Evolutionary conservation across 2,329 filamentous ascomycete genomes (phyloP).

Genomic region (Lithohypha guttulata): DNA sequence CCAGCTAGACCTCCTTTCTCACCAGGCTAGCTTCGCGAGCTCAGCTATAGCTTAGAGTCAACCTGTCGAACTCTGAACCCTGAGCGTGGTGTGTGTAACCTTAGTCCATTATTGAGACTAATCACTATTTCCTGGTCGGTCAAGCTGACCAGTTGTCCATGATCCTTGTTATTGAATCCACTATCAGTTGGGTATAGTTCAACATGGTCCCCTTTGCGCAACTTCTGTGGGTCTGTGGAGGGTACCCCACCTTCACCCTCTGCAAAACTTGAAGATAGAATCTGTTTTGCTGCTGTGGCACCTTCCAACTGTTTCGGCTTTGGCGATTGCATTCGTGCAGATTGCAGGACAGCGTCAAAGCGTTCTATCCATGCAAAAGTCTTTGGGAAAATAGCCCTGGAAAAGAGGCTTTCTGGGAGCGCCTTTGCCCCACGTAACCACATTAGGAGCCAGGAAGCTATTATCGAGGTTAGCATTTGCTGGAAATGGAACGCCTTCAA

Average conservation of each 20-base stretch:
- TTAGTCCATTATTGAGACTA: slow-evolving; percentile 39
- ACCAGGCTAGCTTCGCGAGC: too few relatives aligned
- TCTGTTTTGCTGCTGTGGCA: slow-evolving; percentile 40
- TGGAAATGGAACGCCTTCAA: background rate
- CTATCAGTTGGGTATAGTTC: slow-evolving; percentile 53
- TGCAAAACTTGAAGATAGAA: slow-evolving; percentile 38
- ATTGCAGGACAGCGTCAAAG: slow-evolving; percentile 43
- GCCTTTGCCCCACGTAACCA: slow-evolving; percentile 51
- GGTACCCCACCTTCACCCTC: slow-evolving; percentile 39
- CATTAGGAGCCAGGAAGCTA: slow-evolving; percentile 54
- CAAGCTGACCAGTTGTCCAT: slow-evolving; percentile 45
- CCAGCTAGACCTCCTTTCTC: too few relatives aligned
- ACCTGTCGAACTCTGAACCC: slow-evolving; percentile 23
- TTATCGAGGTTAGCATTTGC: slow-evolving; percentile 4
- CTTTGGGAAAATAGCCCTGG: slow-evolving; percentile 43
- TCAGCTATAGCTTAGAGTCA: slow-evolving; percentile 10
- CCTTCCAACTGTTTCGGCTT: slow-evolving; percentile 40
- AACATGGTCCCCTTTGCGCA: slow-evolving; percentile 46
- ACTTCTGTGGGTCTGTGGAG: slow-evolving; percentile 40
- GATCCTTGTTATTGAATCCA: slow-evolving; percentile 48
- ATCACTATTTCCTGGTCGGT: slow-evolving; percentile 47
- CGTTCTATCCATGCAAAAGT: slow-evolving; percentile 54
- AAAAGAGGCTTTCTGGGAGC: slow-evolving; percentile 44
- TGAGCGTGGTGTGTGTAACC: slow-evolving; percentile 50
- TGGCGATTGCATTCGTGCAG: slow-evolving; percentile 32